phyloP scores from a whole-genome alignment of 139 green algal species.

The Mesotaenium endlicherianum region DNA sequence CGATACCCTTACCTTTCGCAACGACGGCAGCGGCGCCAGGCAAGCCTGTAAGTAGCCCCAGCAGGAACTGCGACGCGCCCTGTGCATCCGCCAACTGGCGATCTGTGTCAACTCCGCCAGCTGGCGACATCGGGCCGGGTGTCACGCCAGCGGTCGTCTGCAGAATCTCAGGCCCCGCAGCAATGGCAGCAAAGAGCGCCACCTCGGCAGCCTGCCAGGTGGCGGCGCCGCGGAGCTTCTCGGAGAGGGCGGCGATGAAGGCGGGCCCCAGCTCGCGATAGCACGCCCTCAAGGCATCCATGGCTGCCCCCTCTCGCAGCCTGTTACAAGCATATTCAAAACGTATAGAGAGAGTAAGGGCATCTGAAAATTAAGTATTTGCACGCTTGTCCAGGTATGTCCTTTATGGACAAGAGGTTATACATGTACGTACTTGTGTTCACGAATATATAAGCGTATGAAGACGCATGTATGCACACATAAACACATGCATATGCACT shows the following conservation, averaged over 20 bases:
- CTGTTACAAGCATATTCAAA: too few species aligned
- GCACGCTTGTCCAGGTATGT: too few species aligned
- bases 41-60: background rate
- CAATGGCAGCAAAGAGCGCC: conserved; percentile 28
- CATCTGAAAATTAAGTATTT: too few species aligned
- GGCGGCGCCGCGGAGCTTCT: background rate
- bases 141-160: too few species aligned
- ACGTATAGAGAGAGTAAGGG: too few species aligned
- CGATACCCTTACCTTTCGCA: conserved; percentile 11
- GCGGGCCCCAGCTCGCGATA: background rate
- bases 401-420: too few species aligned
- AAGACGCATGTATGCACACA: background rate
- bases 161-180: background rate
- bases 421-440: too few species aligned
- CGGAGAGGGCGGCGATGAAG: background rate
- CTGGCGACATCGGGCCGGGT: too few species aligned
- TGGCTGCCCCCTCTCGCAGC: conserved; percentile 19
- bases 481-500: background rate
- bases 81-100: too few species aligned
- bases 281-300: conserved; percentile 15
- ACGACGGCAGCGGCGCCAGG: conserved; percentile 12
- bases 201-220: conserved; percentile 27
- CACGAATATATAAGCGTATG: too few species aligned
- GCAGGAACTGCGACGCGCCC: too few species aligned
- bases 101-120: too few species aligned